Evolutionary conservation across 2,329 filamentous ascomycete species (phyloP), one percentile per base, ranked within the genome.

Genomic region (Phyllosticta paracitricarpa): DNA sequence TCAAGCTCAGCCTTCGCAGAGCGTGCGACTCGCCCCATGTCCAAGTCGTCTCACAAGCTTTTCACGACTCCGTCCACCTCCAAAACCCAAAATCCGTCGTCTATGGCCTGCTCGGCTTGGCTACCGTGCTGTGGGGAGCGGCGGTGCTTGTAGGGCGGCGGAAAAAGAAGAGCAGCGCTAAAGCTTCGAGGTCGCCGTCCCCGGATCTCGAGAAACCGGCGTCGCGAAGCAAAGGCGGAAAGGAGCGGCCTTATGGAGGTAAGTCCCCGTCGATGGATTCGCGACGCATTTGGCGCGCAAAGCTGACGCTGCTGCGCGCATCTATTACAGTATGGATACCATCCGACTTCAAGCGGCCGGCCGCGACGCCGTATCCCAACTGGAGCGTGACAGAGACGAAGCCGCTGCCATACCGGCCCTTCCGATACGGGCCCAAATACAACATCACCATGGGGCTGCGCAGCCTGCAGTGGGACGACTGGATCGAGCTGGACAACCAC

Each of bases 401-500:
- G 63, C 89, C 89, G 0, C 81, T 91, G 0, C 87, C 88, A 0
- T 93, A 93, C 73, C 82, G 89, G 5, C 88, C 89, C 0, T 93
- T 93, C 72, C 83, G 87, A 66, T 84, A 90, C 70, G 89, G 89
- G 0, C 88, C 88, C 7, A 88, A 85, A 64, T 91, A 91, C 72
- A 82, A 88, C 68, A 81, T 89, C 62, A 91, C 86, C 1, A 89
- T 92, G 86, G 89, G 89, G 0, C 78, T 93, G 2, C 82, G 89
- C n/a, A 82, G 79, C 8, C 81, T 89, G 76, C 78, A 83, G 33
- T 85, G 84, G 73, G 82, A 87, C 59, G 85, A 91, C 61, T 92
- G 89, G 89, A 91, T 93, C 68, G 89, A 95, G 73, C 82, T 95
- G 26, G 91, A 95, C 74, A 92, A 88, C 69, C 82, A 92, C 55